Percentiles rank a stretch among this genome's conserved stretches.
Evolutionary conservation across 345 rosid species (phyloP).

Genomic region (Raphanus sativus): DNA sequence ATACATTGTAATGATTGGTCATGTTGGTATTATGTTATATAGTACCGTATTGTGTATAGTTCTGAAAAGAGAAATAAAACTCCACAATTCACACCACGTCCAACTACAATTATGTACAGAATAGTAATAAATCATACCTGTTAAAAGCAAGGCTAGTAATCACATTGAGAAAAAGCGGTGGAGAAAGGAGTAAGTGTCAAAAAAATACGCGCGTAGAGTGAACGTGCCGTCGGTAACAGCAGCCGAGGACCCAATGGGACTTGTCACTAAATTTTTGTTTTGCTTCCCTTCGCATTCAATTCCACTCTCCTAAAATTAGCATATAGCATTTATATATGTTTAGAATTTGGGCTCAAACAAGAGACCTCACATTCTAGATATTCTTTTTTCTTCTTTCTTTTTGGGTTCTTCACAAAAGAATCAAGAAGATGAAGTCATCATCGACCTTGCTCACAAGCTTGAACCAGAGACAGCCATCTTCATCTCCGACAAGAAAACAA

Average conservation of each 20-base stretch:
- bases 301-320: slow-evolving; percentile 11
- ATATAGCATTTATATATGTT: neutral
- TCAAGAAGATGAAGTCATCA: slow-evolving; percentile 38
- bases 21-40: too few relatives aligned
- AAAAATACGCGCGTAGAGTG: neutral
- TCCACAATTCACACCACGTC: neutral
- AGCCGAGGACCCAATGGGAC: neutral
- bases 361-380: slow-evolving; percentile 9
- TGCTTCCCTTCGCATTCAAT: slow-evolving; percentile 1
- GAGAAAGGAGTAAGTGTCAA: neutral
- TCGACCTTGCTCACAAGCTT: slow-evolving; percentile 17
- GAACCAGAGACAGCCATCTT: slow-evolving; percentile 15
- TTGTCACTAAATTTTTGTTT: slow-evolving; percentile 23
- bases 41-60: neutral
- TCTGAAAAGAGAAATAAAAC: neutral
- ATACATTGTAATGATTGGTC: neutral
- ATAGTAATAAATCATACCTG: neutral
- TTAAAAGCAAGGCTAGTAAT: neutral
- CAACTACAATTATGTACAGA: neutral
- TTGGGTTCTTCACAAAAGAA: neutral
- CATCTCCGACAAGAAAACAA: slow-evolving; percentile 26
- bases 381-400: neutral
- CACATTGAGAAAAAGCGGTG: neutral
- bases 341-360: neutral
- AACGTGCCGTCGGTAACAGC: slow-evolving; percentile 30